These are phyloP conservation scores for Pestalotiopsis sp. DNA, from an alignment of 2,329 filamentous ascomycete species.

Conservation along the genomic window DNA sequence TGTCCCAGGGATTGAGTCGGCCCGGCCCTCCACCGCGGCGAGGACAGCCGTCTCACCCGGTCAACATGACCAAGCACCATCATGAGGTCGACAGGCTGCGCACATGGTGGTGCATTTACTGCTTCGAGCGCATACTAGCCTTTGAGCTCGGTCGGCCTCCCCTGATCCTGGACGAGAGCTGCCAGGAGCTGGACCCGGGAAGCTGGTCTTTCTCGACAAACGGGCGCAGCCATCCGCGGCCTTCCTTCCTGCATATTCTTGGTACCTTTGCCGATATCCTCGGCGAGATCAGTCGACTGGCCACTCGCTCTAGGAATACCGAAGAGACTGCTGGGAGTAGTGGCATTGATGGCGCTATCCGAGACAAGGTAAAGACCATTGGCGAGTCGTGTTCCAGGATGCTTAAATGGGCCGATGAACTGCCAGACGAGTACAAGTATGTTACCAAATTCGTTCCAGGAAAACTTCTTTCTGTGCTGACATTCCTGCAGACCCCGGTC, in stretches of 20 bases:
- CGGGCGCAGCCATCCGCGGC: not conserved
- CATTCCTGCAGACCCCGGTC: constrained; percentile 2
- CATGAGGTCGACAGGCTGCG: constrained; percentile 10
- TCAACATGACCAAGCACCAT: not conserved
- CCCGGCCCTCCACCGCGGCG: not conserved
- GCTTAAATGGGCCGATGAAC: constrained; percentile 11
- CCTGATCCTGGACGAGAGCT: constrained; percentile 10
- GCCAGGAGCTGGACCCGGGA: constrained; percentile 4
- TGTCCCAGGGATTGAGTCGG: constrained; percentile 12
- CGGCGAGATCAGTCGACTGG: constrained; percentile 1
- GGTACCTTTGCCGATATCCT: not conserved
- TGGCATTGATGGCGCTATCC: constrained; percentile 9
- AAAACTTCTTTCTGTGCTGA: not conserved
- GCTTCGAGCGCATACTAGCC: constrained; percentile 16
- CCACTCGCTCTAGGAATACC: constrained; percentile 4
- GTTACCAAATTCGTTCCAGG: not conserved
- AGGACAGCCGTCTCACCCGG: not conserved
- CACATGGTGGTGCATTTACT: constrained; percentile 17
- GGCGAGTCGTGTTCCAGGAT: constrained; percentile 12
- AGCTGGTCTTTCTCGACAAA: constrained; percentile 12
- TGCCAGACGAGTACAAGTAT: constrained; percentile 9
- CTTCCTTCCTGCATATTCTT: not conserved
- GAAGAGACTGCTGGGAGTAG: constrained; percentile 7
- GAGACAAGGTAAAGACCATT: constrained; percentile 12
- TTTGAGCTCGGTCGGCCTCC: constrained; percentile 15